phyloP scores from a whole-genome alignment of 352 stramenopile genomes.

The Ochromonadaceae sp. region DNA sequence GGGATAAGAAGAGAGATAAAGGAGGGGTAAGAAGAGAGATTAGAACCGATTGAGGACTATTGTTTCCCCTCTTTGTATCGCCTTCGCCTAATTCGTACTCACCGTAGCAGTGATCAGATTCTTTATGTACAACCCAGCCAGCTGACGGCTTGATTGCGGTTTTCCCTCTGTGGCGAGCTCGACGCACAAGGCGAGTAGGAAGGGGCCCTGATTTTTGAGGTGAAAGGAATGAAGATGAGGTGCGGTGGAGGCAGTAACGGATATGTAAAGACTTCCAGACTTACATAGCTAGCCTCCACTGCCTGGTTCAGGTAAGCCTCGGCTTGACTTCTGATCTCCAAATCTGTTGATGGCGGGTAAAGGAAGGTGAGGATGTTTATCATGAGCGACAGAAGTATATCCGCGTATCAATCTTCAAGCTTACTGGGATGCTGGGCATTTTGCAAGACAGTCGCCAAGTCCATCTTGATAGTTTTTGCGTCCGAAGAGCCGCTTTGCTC shows the following conservation, averaged over 20 bases:
- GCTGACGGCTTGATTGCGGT: slow-evolving; percentile 33
- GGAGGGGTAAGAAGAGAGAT: too few species aligned
- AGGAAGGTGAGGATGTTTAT: too few species aligned
- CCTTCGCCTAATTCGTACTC: neutral
- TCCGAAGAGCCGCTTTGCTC: too few species aligned
- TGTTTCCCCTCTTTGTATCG: too few species aligned
- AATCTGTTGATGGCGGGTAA: too few species aligned
- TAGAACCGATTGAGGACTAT: too few species aligned
- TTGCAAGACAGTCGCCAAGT: slow-evolving; percentile 4
- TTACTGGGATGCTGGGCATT: slow-evolving; percentile 12
- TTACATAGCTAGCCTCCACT: slow-evolving; percentile 11
- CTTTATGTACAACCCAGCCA: slow-evolving; percentile 49
- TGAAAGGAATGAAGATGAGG: neutral
- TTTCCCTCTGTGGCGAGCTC: slow-evolving; percentile 42
- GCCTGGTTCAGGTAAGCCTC: slow-evolving; percentile 15
- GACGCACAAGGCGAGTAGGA: slow-evolving; percentile 35
- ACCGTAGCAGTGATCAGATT: slow-evolving; percentile 44
- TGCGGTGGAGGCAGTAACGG: neutral
- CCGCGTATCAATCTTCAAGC: too few species aligned
- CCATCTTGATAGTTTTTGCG: too few species aligned
- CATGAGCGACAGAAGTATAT: too few species aligned
- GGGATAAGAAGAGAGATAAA: too few species aligned
- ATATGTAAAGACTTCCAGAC: neutral
- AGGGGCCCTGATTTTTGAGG: slow-evolving; percentile 15
- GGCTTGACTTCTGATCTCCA: neutral